Base-by-base conservation (phyloP, 768 basidiomycete genomes). In the Mycena amicta region DNA sequence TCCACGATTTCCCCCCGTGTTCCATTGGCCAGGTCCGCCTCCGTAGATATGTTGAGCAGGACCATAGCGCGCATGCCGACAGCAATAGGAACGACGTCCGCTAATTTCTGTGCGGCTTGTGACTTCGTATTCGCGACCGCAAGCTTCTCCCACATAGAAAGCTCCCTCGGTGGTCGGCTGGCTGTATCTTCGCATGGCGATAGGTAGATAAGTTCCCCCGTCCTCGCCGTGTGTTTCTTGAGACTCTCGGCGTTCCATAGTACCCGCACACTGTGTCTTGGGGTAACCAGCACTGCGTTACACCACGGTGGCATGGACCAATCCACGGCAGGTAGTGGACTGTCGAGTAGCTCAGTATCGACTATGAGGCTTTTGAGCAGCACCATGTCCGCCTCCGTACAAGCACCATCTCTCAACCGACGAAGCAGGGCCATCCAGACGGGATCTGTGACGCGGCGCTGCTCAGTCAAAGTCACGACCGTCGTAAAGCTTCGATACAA, bases 21-120 rank as follows among this genome's bases (percentile, higher is more conserved):
- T 0, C 80, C 76, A 45, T 80, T 81, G n/a, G n/a, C n/a, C n/a
- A n/a, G n/a, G n/a, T n/a, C n/a, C n/a, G n/a, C n/a, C n/a, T n/a
- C n/a, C n/a, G 79, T 76, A 3, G 70, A 67, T 0, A 78, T 57
- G 43, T 79, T 80, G 1, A 62, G 15, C 2, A 67, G 60, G 0
- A 77, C 70, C 75, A 81, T 77, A 0, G 69, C 75, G 43, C 70
- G 61, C 73, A 75, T 75, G 0, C 77, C 77, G 0, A 74, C 57
- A 0, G 71, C 72, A 0, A 78, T 25, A 41, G 73, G 66, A 1
- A 75, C 56, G 0, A 11, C n/a, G 8, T 66, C 59, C 2, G 46
- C 23, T 18, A 76, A 55, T 15, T 68, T 63, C 5, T 53, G 59
- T 20, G 60, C 64, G 6, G 59, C 23, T 31, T 63, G 65, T 4